Percentiles rank a stretch among this genome's conserved stretches.
Conservation (phyloP, 2,329 filamentous ascomycete species). For the Beauveria sp. region DNA sequence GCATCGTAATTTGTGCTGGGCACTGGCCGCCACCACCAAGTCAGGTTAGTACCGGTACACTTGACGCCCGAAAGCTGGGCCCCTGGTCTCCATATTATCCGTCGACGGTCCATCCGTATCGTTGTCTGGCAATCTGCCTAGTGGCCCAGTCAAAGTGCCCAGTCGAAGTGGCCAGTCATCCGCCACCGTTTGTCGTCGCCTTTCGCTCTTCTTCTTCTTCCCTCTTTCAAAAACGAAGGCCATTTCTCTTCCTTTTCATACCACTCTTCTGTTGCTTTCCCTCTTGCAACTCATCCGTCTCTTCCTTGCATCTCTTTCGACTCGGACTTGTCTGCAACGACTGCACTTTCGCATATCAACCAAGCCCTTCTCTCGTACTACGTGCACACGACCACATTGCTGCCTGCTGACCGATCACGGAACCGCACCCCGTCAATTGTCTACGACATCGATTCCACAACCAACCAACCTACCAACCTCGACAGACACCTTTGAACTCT, state of each 20-base stretch:
- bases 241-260: slow-evolving; percentile 1
- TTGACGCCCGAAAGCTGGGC: too few species aligned
- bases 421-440: background rate
- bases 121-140: too few species aligned
- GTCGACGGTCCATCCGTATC: too few species aligned
- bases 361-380: background rate
- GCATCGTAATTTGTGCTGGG: too few species aligned
- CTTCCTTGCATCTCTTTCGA: background rate
- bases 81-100: too few species aligned
- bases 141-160: too few species aligned
- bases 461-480: background rate
- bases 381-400: slow-evolving; percentile 2
- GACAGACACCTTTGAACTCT: background rate
- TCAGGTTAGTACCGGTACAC: too few species aligned
- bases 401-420: slow-evolving; percentile 7
- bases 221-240: background rate
- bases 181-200: background rate
- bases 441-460: background rate
- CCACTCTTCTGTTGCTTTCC: background rate
- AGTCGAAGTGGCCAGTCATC: background rate
- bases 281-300: background rate
- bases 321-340: background rate
- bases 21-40: too few species aligned
- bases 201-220: slow-evolving; percentile 1
- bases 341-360: background rate